These are phyloP conservation scores for Amylocarpus encephaloides DNA, from an alignment of 2,329 filamentous ascomycete species.

Conservation along the genomic window DNA sequence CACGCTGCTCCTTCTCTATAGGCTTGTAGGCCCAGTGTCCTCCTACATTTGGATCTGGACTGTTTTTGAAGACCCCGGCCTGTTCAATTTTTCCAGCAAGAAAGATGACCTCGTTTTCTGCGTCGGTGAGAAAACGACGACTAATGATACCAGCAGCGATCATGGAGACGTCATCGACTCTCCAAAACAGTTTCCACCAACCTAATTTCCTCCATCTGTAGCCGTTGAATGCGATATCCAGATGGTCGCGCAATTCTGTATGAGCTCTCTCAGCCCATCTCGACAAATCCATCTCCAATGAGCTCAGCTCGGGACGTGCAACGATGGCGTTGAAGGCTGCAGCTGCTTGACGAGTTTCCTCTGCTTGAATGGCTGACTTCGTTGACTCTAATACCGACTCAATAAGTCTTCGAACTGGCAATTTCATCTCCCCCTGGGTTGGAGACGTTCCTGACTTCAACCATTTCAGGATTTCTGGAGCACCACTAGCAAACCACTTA, in stretches of 20 bases:
- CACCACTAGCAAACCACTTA: slow-evolving; percentile 66
- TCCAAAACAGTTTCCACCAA: slow-evolving; percentile 96
- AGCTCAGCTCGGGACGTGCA: slow-evolving; percentile 33
- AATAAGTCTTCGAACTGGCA: slow-evolving; percentile 60
- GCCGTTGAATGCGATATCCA: slow-evolving; percentile 73
- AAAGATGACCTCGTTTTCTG: slow-evolving; percentile 78
- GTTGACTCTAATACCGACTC: slow-evolving; percentile 57
- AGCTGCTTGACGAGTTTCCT: slow-evolving; percentile 35
- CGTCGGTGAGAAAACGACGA: slow-evolving; percentile 67
- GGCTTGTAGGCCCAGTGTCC: slow-evolving; percentile 26
- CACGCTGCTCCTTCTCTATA: slow-evolving; percentile 7
- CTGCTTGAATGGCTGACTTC: slow-evolving; percentile 42
- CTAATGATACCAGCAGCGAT: slow-evolving; percentile 73
- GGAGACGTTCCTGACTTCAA: slow-evolving; percentile 43
- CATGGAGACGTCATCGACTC: slow-evolving; percentile 84
- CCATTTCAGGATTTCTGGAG: slow-evolving; percentile 62
- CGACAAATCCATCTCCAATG: slow-evolving; percentile 54
- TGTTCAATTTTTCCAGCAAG: slow-evolving; percentile 70
- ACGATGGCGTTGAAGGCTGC: slow-evolving; percentile 30
- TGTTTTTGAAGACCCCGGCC: slow-evolving; percentile 41
- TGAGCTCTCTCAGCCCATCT: slow-evolving; percentile 77
- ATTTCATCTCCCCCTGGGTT: slow-evolving; percentile 48
- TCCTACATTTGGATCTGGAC: slow-evolving; percentile 2
- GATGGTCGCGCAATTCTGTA: slow-evolving; percentile 71
- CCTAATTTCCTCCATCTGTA: slow-evolving; percentile 70